Conservation (phyloP, 306 rosid genomes). For the Vigna radiata region DNA sequence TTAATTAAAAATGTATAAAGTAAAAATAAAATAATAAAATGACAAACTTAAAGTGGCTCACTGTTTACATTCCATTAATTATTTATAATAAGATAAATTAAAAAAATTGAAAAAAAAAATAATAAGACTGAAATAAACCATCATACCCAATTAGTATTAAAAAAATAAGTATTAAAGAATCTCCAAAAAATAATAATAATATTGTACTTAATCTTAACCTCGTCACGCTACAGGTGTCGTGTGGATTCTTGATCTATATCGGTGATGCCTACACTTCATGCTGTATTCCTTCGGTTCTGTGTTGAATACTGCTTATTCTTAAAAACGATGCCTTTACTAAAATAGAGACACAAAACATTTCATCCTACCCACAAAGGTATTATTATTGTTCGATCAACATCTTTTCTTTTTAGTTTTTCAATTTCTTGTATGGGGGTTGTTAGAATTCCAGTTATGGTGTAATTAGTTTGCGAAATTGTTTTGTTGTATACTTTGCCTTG, state of each 20-base stretch:
- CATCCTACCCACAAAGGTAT: not conserved
- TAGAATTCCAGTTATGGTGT: not conserved
- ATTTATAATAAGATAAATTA: no score
- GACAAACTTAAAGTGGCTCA: no score
- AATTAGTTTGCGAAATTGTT: not conserved
- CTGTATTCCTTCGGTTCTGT: not conserved
- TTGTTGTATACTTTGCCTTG: not conserved
- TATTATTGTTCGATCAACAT: not conserved
- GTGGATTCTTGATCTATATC: not conserved
- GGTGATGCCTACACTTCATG: no score
- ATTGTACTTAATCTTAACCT: not conserved
- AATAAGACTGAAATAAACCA: no score
- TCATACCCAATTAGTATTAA: no score
- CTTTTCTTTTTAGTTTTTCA: not conserved
- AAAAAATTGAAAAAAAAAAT: no score
- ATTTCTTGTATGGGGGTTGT: not conserved
- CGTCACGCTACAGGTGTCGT: conserved; percentile 3
- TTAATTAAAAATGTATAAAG: no score
- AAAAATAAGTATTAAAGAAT: no score
- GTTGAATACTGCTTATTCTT: not conserved
- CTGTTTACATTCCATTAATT: no score
- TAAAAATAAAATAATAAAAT: no score
- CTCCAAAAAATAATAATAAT: no score
- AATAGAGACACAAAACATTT: not conserved
- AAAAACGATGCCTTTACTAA: not conserved